These are phyloP conservation scores for Pestalotiopsis sp. DNA, from an alignment of 2,329 filamentous ascomycete genomes.

Conservation along the genomic window DNA sequence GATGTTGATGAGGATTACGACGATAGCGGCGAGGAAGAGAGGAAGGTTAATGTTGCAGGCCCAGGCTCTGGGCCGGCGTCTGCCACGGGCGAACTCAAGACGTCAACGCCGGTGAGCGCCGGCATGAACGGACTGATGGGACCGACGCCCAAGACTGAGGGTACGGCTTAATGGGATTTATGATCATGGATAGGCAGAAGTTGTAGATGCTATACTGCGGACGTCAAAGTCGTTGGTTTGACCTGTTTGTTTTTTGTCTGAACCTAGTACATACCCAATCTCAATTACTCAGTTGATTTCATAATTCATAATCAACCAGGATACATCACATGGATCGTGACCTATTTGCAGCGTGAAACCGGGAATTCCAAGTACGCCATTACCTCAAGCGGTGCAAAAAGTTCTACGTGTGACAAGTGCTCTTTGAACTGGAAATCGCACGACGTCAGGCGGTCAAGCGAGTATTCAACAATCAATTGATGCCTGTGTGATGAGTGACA, in stretches of 20 bases:
- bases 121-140: constrained; percentile 50
- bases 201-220: constrained; percentile 2
- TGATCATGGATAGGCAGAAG: not conserved
- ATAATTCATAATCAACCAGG: no score
- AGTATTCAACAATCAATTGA: not conserved
- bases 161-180: constrained; percentile 22
- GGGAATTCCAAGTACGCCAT: no score
- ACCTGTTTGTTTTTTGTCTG: not conserved
- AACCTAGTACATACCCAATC: not conserved
- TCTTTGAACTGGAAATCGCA: no score
- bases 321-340: not conserved
- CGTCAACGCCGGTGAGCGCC: constrained; percentile 45
- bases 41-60: constrained; percentile 51
- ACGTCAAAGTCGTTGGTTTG: not conserved
- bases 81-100: constrained; percentile 11
- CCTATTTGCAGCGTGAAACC: not conserved
- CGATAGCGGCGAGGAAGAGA: constrained; percentile 87
- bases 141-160: constrained; percentile 51
- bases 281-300: no score
- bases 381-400: no score
- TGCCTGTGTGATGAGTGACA: not conserved
- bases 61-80: constrained; percentile 46
- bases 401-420: no score
- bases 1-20: constrained; percentile 98
- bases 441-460: no score